Conservation (phyloP, 225 moss, liverwort and hornwort species). For the Pleurozium schreberi region DNA sequence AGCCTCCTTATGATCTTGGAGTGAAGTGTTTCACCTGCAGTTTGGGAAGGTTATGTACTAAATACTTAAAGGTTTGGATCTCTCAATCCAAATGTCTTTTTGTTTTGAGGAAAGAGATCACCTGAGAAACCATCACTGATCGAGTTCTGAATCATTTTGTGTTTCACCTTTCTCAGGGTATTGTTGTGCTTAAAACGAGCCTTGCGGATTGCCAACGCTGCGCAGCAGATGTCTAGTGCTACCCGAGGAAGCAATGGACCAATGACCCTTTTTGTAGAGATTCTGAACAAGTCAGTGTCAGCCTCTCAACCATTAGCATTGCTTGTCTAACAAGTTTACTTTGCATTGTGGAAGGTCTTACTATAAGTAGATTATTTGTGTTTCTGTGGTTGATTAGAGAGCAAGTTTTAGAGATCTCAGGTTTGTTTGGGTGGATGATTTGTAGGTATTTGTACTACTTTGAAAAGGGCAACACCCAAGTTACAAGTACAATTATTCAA, state of each 20-base stretch:
- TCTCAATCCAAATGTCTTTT: neutral
- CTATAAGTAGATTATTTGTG: neutral
- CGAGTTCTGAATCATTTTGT: neutral
- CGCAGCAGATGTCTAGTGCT: constrained; percentile 99
- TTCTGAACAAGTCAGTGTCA: constrained; percentile 80
- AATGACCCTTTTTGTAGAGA: constrained; percentile 95
- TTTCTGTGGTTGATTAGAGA: neutral
- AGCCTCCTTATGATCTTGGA: neutral
- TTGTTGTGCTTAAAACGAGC: constrained; percentile 89
- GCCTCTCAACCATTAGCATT: neutral
- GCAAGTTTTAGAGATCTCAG: neutral
- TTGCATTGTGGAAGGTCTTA: neutral
- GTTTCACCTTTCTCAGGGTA: constrained; percentile 38
- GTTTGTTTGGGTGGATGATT: neutral
- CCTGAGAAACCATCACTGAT: neutral
- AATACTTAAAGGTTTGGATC: neutral
- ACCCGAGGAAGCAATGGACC: constrained; percentile 98
- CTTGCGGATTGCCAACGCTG: constrained; percentile 93
- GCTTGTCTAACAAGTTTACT: neutral
- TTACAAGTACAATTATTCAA: constrained; percentile 90
- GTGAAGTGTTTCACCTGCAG: neutral
- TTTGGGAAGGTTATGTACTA: neutral
- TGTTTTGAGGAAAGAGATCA: neutral
- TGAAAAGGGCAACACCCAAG: constrained; percentile 93
- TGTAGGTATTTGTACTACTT: constrained; percentile 92